Conservation (phyloP, 495 filamentous ascomycete genomes). For the Darksidea phi region DNA sequence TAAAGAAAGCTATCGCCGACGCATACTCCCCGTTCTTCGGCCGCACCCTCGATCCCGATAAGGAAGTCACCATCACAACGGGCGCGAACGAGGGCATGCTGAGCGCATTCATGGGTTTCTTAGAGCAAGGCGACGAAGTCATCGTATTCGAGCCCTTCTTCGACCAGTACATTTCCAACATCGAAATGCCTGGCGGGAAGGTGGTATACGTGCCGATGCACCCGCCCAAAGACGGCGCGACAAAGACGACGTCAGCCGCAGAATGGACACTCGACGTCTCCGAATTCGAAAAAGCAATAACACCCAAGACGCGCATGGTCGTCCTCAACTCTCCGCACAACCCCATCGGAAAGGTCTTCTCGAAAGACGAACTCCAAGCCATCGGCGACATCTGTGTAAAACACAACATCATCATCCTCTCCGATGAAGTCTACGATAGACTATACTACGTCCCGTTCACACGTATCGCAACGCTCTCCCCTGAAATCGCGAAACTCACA, state of each 20-base stretch:
- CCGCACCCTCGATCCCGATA: constrained; percentile 75
- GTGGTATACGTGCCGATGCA: constrained; percentile 92
- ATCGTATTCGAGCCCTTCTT: constrained; percentile 99
- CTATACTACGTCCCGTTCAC: constrained; percentile 95
- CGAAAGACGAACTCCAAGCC: constrained; percentile 71
- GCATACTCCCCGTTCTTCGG: constrained; percentile 87
- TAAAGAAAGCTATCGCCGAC: constrained; percentile 87
- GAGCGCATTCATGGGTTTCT: constrained; percentile 94
- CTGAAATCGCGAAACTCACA: constrained; percentile 81
- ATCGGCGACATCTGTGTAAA: constrained; percentile 92
- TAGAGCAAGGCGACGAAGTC: constrained; percentile 92
- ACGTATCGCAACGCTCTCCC: constrained; percentile 81
- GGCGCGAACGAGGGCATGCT: constrained; percentile 98
- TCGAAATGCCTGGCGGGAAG: constrained; percentile 93
- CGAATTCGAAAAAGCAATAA: constrained; percentile 82
- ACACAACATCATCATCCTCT: constrained; percentile 91
- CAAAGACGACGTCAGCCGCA: constrained; percentile 72
- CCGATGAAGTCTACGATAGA: constrained; percentile 94
- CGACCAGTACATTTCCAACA: constrained; percentile 95
- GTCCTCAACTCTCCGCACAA: constrained; percentile 87
- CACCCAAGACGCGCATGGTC: constrained; percentile 86
- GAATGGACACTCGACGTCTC: constrained; percentile 87
- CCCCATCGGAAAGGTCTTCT: constrained; percentile 94
- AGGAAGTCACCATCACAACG: constrained; percentile 91
- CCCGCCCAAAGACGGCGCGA: constrained; percentile 80